phyloP scores from a whole-genome alignment of 768 basidiomycete genomes.

The Hericium erinaceus region DNA sequence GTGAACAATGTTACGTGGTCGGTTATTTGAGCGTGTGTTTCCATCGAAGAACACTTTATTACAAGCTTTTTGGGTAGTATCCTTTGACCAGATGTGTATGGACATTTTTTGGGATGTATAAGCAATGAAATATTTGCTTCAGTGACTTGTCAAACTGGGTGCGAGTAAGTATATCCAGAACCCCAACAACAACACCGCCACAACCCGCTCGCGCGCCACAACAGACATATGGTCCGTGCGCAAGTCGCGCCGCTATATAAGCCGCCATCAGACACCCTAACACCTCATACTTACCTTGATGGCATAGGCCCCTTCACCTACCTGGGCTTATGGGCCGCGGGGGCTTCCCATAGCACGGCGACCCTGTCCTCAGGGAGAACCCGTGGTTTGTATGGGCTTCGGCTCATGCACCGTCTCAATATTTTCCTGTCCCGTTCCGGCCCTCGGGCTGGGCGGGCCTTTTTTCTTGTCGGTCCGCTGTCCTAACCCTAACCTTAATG shows the following conservation, averaged over 20 bases:
- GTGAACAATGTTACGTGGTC: constrained; percentile 23
- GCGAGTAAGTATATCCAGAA: too few relatives aligned
- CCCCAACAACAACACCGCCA: background rate
- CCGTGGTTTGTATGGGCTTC: constrained; percentile 37
- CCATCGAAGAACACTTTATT: background rate
- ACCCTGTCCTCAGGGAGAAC: constrained; percentile 42
- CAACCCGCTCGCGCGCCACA: background rate
- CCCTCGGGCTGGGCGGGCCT: constrained; percentile 45
- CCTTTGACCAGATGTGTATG: background rate
- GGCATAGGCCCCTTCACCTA: constrained; percentile 23
- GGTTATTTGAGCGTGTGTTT: background rate
- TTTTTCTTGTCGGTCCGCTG: constrained; percentile 15
- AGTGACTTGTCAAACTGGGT: background rate
- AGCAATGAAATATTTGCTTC: background rate
- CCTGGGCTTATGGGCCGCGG: constrained; percentile 28
- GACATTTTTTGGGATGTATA: background rate
- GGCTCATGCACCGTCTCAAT: constrained; percentile 37
- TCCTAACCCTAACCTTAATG: constrained; percentile 2
- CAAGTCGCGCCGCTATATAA: background rate
- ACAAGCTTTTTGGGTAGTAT: background rate
- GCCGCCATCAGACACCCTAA: background rate
- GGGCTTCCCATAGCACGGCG: constrained; percentile 42
- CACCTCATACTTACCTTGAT: constrained; percentile 5
- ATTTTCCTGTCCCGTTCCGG: constrained; percentile 38
- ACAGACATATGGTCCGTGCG: background rate